Conservation (phyloP, 2,329 filamentous ascomycete genomes). For the Atkinsonella texensis region DNA sequence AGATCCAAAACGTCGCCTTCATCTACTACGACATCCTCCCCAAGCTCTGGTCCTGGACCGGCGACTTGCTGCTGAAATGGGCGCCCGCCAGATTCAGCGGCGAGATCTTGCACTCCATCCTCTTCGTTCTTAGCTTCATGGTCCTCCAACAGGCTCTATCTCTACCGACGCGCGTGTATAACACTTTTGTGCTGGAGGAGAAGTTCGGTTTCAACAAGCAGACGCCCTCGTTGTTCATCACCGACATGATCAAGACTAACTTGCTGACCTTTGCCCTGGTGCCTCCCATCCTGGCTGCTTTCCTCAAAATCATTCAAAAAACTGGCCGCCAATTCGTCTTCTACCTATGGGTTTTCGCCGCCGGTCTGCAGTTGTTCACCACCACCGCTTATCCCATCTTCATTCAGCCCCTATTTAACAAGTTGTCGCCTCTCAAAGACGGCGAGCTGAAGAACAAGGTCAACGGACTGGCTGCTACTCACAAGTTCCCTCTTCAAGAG, state of each 20-base stretch:
- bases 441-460: slow-evolving; percentile 81
- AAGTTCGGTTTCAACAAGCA: slow-evolving; percentile 99
- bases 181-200: slow-evolving; percentile 92
- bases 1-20: slow-evolving; percentile 78
- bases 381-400: slow-evolving; percentile 93
- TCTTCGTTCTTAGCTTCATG: slow-evolving; percentile 83
- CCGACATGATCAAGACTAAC: slow-evolving; percentile 85
- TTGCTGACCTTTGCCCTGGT: slow-evolving; percentile 68
- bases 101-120: slow-evolving; percentile 85
- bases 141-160: slow-evolving; percentile 68
- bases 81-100: slow-evolving; percentile 70
- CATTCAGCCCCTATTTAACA: slow-evolving; percentile 96
- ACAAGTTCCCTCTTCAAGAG: slow-evolving; percentile 86
- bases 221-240: slow-evolving; percentile 76
- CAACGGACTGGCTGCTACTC: slow-evolving; percentile 67
- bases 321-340: slow-evolving; percentile 95
- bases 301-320: slow-evolving; percentile 87
- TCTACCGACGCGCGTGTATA: slow-evolving; percentile 76
- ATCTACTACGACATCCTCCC: slow-evolving; percentile 87
- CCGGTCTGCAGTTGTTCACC: slow-evolving; percentile 81
- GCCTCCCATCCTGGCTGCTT: slow-evolving; percentile 79
- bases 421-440: slow-evolving; percentile 80
- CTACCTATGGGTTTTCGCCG: slow-evolving; percentile 90
- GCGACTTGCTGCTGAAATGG: slow-evolving; percentile 59
- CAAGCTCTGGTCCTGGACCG: slow-evolving; percentile 77